A percentile compares a stretch with the other conserved stretches of the same genome.
These are phyloP conservation scores for Penicillium glabrum DNA, from an alignment of 2,329 filamentous ascomycete species.

Conservation along the genomic window DNA sequence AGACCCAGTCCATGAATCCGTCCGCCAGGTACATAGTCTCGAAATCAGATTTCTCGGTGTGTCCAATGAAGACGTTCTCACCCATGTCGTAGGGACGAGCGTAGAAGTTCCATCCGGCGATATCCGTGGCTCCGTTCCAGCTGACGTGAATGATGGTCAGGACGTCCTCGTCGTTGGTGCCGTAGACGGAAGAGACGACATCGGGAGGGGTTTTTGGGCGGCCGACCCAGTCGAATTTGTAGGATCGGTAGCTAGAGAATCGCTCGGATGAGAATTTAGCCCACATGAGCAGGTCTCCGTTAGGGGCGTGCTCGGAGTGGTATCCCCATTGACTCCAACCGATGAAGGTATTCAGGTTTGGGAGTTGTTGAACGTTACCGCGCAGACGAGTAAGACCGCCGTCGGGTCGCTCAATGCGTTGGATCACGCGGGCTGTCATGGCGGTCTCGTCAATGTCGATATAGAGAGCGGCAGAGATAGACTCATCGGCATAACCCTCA, in stretches of 20 bases:
- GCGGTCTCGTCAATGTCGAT: constrained; percentile 23
- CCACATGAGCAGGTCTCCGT: constrained; percentile 30
- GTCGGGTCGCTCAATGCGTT: constrained; percentile 31
- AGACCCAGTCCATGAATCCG: constrained; percentile 33
- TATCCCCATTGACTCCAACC: constrained; percentile 34
- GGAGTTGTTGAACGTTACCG: constrained; percentile 33
- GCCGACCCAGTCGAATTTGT: constrained; percentile 36
- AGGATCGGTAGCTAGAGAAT: constrained; percentile 38
- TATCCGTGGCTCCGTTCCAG: constrained; percentile 38
- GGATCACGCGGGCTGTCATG: constrained; percentile 26
- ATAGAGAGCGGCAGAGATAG: constrained; percentile 25
- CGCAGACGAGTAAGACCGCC: constrained; percentile 26
- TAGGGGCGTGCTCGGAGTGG: constrained; percentile 26
- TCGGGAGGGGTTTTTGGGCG: constrained; percentile 26
- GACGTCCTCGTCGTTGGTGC: constrained; percentile 15
- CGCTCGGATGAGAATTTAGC: constrained; percentile 29
- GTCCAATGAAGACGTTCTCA: constrained; percentile 25
- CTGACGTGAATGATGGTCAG: constrained; percentile 31
- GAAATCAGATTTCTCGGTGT: constrained; percentile 34
- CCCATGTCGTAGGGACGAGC: constrained; percentile 23
- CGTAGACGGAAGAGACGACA: constrained; percentile 26
- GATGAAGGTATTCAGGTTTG: constrained; percentile 32
- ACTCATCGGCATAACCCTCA: constrained; percentile 19
- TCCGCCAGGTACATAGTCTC: constrained; percentile 36
- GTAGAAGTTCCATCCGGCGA: constrained; percentile 33